Base-by-base conservation (phyloP, 495 filamentous ascomycete species). In the Wilcoxina mikolae region DNA sequence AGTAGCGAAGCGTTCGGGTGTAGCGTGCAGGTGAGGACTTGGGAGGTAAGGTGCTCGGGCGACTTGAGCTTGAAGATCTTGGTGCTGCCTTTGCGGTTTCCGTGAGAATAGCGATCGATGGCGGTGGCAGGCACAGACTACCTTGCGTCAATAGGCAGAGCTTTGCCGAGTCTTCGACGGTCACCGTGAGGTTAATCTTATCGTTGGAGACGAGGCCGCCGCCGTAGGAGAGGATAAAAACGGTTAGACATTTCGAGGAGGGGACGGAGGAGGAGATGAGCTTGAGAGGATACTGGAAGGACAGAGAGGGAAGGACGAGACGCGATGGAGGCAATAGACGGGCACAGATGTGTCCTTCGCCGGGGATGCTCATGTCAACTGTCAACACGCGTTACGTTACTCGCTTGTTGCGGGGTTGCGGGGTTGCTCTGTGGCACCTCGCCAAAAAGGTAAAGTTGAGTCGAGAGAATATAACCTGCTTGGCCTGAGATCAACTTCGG, bases 271-370 rank as follows among this genome's bases (percentile, higher is more conserved):
- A 44, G 4, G 88, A 80, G 63, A 98, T 81, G 29, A 98, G 81
- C 67, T 98, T 98, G 29, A 98, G 77, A 9, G 91, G 91, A 65
- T 95, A 98, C 67, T 91, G 84, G 69, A 89, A 96, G 31, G 78
- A 80, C 55, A 95, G 75, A 22, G 75, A 77, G 46, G 80, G 78
- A 18, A 95, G 77, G 17, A 81, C 77, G 0, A 86, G 83, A 35
- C 76, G 77, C 4, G 75, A 71, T 12, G 85, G 81, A 17, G 87
- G 84, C 10, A 84, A 76, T 7, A 88, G 72, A 7, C 77, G 76
- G 26, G 87, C 78, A 39, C 83, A 72, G 61, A 95, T 83, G 53
- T 72, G 74, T 51, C 91, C 91, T 53, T 85, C 73, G 20, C 91
- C 91, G 31, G 51, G 43, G 7, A 31, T 53, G 20, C 39, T 49